Base-by-base conservation (phyloP, 164 flowering plant species). In the Echeveria elegans region DNA sequence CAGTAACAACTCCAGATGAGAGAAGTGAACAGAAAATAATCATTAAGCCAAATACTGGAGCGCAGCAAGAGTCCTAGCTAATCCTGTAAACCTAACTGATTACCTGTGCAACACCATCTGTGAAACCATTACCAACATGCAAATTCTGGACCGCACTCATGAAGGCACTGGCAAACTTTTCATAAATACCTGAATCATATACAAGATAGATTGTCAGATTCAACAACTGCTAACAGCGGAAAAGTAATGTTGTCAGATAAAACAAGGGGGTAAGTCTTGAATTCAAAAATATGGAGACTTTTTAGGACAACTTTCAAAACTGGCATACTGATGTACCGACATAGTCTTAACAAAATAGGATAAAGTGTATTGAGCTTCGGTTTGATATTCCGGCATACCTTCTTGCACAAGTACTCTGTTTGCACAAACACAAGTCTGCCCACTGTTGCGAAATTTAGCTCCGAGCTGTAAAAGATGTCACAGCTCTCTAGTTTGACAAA, bases 341-440 rank as follows among this genome's bases (percentile, higher is more conserved):
- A 53, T 8, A 24, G n/a, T 12, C 11, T n/a, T 12, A 5, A 28
- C 61, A 28, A 56, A 56, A 26, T 26, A 56, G 58, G 58, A 9
- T 21, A 21, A 37, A 37, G 38, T 18, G 12, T 2, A 36, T 24
- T 19, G 41, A 34, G n/a, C 61, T 30, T 34, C 8, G 52, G 47
- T 19, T 31, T 28, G n/a, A 30, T 60, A 65, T 59, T 5, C 38
- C 48, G 26, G 19, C 19, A 56, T 85, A 91, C 99, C 99, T 83
- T 95, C 97, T 80, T 95, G 99, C 71, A 95, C 99, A 65, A 95
- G 66, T 64, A 95, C 69, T 81, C 97, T 85, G 68, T 95, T 95
- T 73, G 92, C 92, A 73, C 97, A 88, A 3, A 89, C 97, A 81
- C 99, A 95, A 61, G 99, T 95, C 72, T 95, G 99, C 72, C 97